phyloP scores from a whole-genome alignment of 768 basidiomycete species.

The Pleurotus tuber-regium region DNA sequence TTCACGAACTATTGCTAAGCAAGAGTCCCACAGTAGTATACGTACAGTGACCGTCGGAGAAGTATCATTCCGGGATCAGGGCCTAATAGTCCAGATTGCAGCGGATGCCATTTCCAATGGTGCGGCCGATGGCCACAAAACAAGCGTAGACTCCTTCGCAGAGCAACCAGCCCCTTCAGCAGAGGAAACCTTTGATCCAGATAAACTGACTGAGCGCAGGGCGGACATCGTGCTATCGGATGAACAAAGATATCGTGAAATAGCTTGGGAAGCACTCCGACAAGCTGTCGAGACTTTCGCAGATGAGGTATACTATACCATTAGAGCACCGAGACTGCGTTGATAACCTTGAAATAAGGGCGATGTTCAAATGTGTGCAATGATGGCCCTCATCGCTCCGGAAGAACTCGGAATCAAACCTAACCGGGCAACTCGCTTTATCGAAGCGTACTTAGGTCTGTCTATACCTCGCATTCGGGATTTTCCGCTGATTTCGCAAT shows the following conservation, averaged over 20 bases:
- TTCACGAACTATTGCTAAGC: conserved; percentile 35
- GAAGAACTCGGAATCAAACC: conserved; percentile 52
- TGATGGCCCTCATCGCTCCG: conserved; percentile 61
- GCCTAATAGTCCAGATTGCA: conserved; percentile 2
- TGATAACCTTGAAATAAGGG: conserved; percentile 43
- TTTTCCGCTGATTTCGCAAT: neutral
- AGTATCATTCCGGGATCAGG: conserved; percentile 32
- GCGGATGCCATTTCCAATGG: neutral
- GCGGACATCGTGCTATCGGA: conserved; percentile 45
- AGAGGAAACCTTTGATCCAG: conserved; percentile 15
- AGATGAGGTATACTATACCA: conserved; percentile 44
- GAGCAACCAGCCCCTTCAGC: neutral
- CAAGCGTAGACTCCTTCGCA: neutral
- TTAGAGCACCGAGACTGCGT: no score
- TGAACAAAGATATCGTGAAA: conserved; percentile 48
- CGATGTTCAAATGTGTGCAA: conserved; percentile 78
- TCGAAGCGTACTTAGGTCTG: conserved; percentile 76
- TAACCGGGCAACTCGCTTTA: conserved; percentile 45
- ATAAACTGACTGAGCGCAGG: conserved; percentile 33
- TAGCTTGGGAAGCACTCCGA: conserved; percentile 55
- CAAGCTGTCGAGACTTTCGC: conserved; percentile 59
- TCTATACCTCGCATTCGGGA: neutral
- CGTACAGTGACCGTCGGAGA: conserved; percentile 68
- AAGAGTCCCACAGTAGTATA: conserved; percentile 64
- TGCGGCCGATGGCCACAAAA: conserved; percentile 5